Evolutionary conservation across 495 filamentous ascomycete species (phyloP).

Genomic region (Aspergillus mulundensis): DNA sequence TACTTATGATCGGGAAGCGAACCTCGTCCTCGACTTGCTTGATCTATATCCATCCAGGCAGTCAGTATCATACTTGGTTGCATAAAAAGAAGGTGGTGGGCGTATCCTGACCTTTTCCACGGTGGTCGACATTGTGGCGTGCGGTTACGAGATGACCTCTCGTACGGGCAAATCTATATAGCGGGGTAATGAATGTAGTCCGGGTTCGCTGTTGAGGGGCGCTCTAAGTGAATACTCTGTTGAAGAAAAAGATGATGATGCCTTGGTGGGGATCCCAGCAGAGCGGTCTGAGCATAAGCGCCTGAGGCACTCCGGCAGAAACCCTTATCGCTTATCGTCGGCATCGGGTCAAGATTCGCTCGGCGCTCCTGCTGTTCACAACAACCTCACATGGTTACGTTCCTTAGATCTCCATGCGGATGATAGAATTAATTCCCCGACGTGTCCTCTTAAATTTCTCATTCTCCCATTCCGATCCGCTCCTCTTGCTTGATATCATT

Average conservation of each 20-base stretch:
- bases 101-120: slow-evolving; percentile 75
- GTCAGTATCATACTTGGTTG: slow-evolving; percentile 25
- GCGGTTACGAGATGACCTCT: slow-evolving; percentile 21
- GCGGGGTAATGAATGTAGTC: slow-evolving; percentile 1
- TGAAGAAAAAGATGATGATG: slow-evolving; percentile 10
- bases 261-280: slow-evolving; percentile 12
- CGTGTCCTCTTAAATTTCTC: not conserved
- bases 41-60: slow-evolving; percentile 57
- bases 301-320: slow-evolving; percentile 24
- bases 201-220: not conserved
- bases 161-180: slow-evolving; percentile 16
- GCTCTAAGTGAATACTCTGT: slow-evolving; percentile 9
- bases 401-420: not conserved
- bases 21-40: slow-evolving; percentile 94
- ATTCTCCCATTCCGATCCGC: not conserved
- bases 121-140: slow-evolving; percentile 83
- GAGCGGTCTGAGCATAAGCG: too few species aligned
- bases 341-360: too few species aligned
- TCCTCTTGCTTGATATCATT: not conserved
- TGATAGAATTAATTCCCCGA: not conserved
- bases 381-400: not conserved
- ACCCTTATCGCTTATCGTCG: slow-evolving; percentile 25
- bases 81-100: slow-evolving; percentile 3
- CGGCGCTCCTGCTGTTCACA: not conserved
- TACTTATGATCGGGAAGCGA: slow-evolving; percentile 28